These are phyloP conservation scores for Ogataea nakhonphanomensis DNA, from an alignment of 805 yeast species.

Conservation along the genomic window DNA sequence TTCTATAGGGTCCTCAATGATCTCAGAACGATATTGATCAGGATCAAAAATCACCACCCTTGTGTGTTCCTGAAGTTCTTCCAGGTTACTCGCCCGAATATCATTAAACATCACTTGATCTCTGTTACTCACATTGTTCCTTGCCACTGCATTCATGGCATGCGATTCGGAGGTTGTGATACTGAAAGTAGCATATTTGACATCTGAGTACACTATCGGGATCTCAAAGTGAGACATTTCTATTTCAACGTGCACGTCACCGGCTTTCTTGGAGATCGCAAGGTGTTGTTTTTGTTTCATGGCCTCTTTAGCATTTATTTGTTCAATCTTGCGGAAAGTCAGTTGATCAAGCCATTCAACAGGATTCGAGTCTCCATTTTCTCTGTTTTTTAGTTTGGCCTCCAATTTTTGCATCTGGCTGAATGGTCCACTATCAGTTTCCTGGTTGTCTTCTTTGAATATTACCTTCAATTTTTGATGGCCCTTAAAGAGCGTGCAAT, in stretches of 20 bases:
- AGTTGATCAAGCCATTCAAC: conserved; percentile 74
- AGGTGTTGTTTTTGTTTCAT: conserved; percentile 10
- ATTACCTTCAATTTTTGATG: conserved; percentile 52
- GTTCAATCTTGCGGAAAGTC: conserved; percentile 53
- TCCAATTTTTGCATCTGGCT: conserved; percentile 46
- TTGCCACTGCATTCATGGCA: conserved; percentile 15
- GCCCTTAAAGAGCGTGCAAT: conserved; percentile 67
- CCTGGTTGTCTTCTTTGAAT: conserved; percentile 6
- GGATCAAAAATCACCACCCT: conserved; percentile 56
- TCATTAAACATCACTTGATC: conserved; percentile 24
- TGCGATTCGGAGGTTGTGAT: conserved; percentile 28
- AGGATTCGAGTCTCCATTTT: conserved; percentile 59
- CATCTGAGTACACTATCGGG: conserved; percentile 69
- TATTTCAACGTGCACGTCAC: conserved; percentile 29
- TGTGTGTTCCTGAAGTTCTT: conserved; percentile 6
- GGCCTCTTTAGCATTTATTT: conserved; percentile 25
- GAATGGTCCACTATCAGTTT: not conserved
- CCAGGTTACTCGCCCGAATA: conserved; percentile 23
- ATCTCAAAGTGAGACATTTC: conserved; percentile 66
- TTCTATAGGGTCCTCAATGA: conserved; percentile 77
- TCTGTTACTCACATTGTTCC: conserved; percentile 17
- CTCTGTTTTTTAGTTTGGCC: conserved; percentile 54
- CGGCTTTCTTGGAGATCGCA: conserved; percentile 12
- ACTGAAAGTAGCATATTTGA: conserved; percentile 37
- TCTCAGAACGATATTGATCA: conserved; percentile 45